phyloP scores from a whole-genome alignment of 1,284 basidiomycete species.

The Trichosporon coremiiforme region DNA sequence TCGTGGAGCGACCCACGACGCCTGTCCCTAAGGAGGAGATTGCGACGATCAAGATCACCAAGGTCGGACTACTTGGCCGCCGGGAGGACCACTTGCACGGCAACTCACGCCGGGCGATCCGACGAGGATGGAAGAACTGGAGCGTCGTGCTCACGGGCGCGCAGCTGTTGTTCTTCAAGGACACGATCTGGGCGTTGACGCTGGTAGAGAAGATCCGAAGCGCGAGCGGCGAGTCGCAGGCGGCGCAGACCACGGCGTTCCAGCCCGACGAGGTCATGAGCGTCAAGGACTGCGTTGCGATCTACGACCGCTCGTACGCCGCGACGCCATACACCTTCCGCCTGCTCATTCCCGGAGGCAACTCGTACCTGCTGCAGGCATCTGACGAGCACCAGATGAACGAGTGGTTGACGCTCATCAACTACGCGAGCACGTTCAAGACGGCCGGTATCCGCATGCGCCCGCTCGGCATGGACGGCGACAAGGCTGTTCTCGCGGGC shows the following conservation, averaged over 20 bases:
- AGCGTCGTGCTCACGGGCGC: slow-evolving; percentile 84
- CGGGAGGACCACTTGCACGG: slow-evolving; percentile 59
- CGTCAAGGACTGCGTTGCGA: slow-evolving; percentile 74
- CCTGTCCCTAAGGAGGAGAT: slow-evolving; percentile 33
- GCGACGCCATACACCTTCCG: slow-evolving; percentile 79
- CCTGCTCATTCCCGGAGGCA: slow-evolving; percentile 68
- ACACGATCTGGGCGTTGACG: slow-evolving; percentile 68
- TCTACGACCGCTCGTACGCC: slow-evolving; percentile 73
- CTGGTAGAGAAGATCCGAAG: slow-evolving; percentile 62
- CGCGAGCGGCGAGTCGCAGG: slow-evolving; percentile 33
- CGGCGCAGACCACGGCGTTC: slow-evolving; percentile 64
- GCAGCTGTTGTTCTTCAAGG: slow-evolving; percentile 89
- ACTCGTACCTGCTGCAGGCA: slow-evolving; percentile 80
- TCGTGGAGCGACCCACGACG: slow-evolving; percentile 4
- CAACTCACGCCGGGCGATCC: slow-evolving; percentile 6
- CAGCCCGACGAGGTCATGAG: slow-evolving; percentile 86
- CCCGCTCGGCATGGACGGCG: slow-evolving; percentile 67
- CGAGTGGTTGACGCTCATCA: slow-evolving; percentile 89
- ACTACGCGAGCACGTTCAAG: slow-evolving; percentile 92
- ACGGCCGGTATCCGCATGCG: slow-evolving; percentile 83
- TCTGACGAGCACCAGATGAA: slow-evolving; percentile 75
- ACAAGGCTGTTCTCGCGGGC: slow-evolving; percentile 73
- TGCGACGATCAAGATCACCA: slow-evolving; percentile 70
- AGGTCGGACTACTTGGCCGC: slow-evolving; percentile 76
- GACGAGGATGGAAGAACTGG: slow-evolving; percentile 86